These are phyloP conservation scores for Alternaria panax DNA, from an alignment of 2,329 filamentous ascomycete genomes.

Conservation along the genomic window DNA sequence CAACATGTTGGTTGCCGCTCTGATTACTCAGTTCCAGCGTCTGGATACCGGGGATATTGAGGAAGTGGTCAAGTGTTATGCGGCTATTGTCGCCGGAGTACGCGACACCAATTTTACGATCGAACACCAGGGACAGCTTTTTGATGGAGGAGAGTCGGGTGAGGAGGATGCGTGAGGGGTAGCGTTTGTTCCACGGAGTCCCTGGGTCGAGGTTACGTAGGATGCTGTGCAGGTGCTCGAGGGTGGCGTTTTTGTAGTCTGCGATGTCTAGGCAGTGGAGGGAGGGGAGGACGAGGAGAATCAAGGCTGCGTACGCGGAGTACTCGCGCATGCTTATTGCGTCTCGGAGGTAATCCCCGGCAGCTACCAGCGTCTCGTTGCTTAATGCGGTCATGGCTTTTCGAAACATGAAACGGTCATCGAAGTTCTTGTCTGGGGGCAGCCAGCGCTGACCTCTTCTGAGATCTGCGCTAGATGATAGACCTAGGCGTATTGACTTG, in stretches of 20 bases:
- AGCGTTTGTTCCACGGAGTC: constrained; percentile 7
- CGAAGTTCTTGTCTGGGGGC: constrained; percentile 19
- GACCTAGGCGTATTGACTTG: constrained; percentile 30
- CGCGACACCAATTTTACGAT: constrained; percentile 20
- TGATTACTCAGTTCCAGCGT: constrained; percentile 26
- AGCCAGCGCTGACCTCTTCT: constrained; percentile 29
- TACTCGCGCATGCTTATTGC: constrained; percentile 33
- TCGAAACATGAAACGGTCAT: constrained; percentile 20
- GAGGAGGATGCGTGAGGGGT: constrained; percentile 19
- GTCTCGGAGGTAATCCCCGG: constrained; percentile 26
- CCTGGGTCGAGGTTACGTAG: constrained; percentile 25
- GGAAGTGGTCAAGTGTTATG: constrained; percentile 18
- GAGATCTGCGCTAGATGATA: constrained; percentile 18
- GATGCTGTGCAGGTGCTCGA: constrained; percentile 27
- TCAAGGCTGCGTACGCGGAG: constrained; percentile 33
- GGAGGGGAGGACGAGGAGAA: constrained; percentile 30
- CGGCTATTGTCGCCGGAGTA: constrained; percentile 10
- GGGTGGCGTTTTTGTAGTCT: constrained; percentile 27
- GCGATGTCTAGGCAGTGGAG: constrained; percentile 27
- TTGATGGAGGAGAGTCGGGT: constrained; percentile 26
- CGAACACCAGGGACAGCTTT: constrained; percentile 28
- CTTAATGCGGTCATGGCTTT: constrained; percentile 21
- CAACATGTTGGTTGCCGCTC: neutral
- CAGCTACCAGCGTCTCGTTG: constrained; percentile 23
- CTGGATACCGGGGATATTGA: constrained; percentile 24